Conservation (phyloP, 192 early-diverging fungal species). For the Coemansia sp. region DNA sequence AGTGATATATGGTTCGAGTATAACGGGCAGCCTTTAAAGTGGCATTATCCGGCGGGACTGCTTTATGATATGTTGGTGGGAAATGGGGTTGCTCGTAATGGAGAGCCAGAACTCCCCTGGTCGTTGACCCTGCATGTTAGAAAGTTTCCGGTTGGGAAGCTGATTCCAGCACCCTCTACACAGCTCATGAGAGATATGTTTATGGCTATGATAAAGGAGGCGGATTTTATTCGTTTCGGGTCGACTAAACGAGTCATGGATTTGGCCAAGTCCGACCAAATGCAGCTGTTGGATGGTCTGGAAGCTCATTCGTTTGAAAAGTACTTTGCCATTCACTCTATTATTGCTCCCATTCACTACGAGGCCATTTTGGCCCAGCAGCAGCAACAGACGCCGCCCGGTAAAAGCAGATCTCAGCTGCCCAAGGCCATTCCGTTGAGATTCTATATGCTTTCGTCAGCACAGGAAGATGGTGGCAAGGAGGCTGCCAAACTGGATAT, state of each 20-base stretch:
- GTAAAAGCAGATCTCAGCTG: slow-evolving; percentile 2
- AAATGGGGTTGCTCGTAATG: slow-evolving; percentile 5
- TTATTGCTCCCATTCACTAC: slow-evolving; percentile 17
- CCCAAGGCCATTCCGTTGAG: slow-evolving; percentile 41
- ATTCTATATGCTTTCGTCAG: slow-evolving; percentile 37
- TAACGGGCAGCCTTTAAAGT: slow-evolving; percentile 70
- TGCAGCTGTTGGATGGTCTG: slow-evolving; percentile 73
- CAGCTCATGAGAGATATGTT: slow-evolving; percentile 70
- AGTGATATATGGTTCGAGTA: slow-evolving; percentile 73
- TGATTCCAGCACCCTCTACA: slow-evolving; percentile 59
- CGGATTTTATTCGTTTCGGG: slow-evolving; percentile 80
- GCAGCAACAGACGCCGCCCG: neutral
- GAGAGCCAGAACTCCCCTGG: slow-evolving; percentile 65
- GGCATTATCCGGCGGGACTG: slow-evolving; percentile 88
- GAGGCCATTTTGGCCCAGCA: no score
- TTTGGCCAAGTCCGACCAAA: slow-evolving; percentile 77
- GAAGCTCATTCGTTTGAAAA: slow-evolving; percentile 44
- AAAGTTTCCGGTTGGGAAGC: slow-evolving; percentile 62
- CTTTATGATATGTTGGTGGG: slow-evolving; percentile 65
- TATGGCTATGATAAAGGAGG: slow-evolving; percentile 87
- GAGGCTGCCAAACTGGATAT: slow-evolving; percentile 17
- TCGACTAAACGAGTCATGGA: slow-evolving; percentile 84
- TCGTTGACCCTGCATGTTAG: slow-evolving; percentile 71
- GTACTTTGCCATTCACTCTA: slow-evolving; percentile 46
- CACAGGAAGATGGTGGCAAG: slow-evolving; percentile 12